Evolutionary conservation across 352 stramenopile genomes (phyloP), one percentile per base, ranked within the genome.

Genomic region (Globisporangium barbulae): DNA sequence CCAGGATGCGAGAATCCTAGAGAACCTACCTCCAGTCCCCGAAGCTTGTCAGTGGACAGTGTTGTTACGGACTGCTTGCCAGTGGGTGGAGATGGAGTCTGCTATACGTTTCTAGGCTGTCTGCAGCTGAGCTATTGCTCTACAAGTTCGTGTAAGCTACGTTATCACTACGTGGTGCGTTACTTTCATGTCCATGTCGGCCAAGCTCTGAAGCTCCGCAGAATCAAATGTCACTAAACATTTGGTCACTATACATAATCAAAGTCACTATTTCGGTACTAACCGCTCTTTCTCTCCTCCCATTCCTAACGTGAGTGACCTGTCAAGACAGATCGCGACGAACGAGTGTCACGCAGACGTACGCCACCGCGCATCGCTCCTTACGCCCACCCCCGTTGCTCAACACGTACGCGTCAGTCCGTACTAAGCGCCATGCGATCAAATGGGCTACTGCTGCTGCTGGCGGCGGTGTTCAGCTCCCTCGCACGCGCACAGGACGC

Each of bases 401-500:
- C 42, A 12, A 48, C 17, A 17, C 42, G 19, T 22, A 19, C 52
- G 52, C 52, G 6, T n/a, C 17, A 44, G 52, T 31, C 52, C 25
- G 2, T 28, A 28, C 35, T 4, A 15, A 7, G 25, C 28, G 52
- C 19, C 28, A 35, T 56, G 30, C 49, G 17, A 25, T 6, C 2
- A 3, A 13, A 13, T 47, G 28, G 25, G 54, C 39, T 61, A 19
- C 17, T 48, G 12, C 3, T 50, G 19, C n/a, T 53, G 41, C 1
- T 19, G 28, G 21, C 21, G 5, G 55, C 30, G 37, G 22, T 15
- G 53, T 21, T 48, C 53, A 22, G 42, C 10, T n/a, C 53, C 35
- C 39, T 61, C 28, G 39, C 28, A 7, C 5, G 17, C 13, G 55
- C 55, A 50, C 25, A 52, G 37, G 54, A 61, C 39, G 44, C 31